A percentile compares a stretch with the other conserved stretches of the same genome.
Conservation (phyloP, 495 filamentous ascomycete species). For the Podospora pseudocomata region DNA sequence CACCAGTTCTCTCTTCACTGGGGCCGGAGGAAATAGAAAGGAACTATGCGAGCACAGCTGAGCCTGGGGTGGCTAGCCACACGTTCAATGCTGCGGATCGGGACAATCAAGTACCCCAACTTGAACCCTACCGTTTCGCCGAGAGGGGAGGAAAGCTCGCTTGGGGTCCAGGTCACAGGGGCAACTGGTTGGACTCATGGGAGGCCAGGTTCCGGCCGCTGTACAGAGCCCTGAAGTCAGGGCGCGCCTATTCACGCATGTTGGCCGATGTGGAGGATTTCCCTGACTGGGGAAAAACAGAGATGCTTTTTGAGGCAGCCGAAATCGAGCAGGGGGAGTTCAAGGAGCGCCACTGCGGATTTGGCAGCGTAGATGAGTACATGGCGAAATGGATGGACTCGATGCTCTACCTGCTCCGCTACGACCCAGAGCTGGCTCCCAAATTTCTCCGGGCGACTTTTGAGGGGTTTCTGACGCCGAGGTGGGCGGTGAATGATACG, state of each 20-base stretch:
- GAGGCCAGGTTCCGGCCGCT: background rate
- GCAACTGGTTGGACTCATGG: background rate
- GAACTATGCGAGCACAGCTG: background rate
- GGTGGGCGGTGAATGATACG: constrained; percentile 51
- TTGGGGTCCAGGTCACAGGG: background rate
- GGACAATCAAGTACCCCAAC: background rate
- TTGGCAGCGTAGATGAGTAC: background rate
- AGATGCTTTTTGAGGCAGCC: background rate
- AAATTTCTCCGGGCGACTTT: constrained; percentile 51
- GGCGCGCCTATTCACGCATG: background rate
- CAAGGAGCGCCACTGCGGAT: background rate
- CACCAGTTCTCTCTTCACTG: background rate
- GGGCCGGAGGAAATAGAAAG: background rate
- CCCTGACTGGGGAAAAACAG: background rate
- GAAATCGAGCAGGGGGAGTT: background rate
- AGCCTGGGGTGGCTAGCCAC: background rate
- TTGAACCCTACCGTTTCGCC: background rate
- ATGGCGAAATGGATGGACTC: background rate
- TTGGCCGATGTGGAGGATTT: background rate
- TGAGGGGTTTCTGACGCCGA: constrained; percentile 39
- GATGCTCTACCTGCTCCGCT: constrained; percentile 51
- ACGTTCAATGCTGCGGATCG: background rate
- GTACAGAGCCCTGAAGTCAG: background rate
- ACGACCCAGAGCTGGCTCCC: constrained; percentile 40
- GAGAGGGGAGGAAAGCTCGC: background rate